phyloP scores from a whole-genome alignment of 2,329 filamentous ascomycete species.

The Penicillium sp. region DNA sequence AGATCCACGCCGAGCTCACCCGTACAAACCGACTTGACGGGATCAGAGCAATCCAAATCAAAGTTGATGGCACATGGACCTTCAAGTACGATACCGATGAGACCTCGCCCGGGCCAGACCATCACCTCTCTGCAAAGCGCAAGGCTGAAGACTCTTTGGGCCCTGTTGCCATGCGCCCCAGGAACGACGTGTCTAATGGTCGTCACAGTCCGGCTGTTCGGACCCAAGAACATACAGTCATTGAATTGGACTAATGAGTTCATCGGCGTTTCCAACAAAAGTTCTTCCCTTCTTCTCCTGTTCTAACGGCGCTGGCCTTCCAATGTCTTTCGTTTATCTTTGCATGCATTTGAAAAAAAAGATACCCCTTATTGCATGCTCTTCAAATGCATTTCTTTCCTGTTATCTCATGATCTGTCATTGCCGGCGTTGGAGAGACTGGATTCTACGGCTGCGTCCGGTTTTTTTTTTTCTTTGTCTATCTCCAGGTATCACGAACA shows the following conservation, averaged over 20 bases:
- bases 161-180: conserved; percentile 20
- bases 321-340: not conserved
- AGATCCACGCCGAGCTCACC: conserved; percentile 60
- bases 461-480: not conserved
- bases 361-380: conserved; percentile 13
- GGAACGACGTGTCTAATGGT: not conserved
- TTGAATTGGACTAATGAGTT: conserved; percentile 24
- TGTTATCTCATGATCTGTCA: conserved; percentile 2
- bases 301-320: not conserved
- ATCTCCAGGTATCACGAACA: not conserved
- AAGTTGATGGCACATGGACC: conserved; percentile 65
- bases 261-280: not conserved
- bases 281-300: not conserved
- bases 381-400: not conserved
- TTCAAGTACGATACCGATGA: conserved; percentile 44
- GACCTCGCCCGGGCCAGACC: not conserved
- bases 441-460: not conserved
- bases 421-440: not conserved
- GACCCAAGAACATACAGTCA: conserved; percentile 12
- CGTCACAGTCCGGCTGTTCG: not conserved
- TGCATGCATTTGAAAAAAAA: conserved; percentile 10
- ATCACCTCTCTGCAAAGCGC: conserved; percentile 8
- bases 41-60: conserved; percentile 62
- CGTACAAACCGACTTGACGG: conserved; percentile 49
- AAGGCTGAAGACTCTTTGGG: conserved; percentile 8